Percentiles rank a stretch among this genome's conserved stretches.
These are phyloP conservation scores for Aurinia saxatilis DNA, from an alignment of 345 rosid genomes.

Conservation along the genomic window DNA sequence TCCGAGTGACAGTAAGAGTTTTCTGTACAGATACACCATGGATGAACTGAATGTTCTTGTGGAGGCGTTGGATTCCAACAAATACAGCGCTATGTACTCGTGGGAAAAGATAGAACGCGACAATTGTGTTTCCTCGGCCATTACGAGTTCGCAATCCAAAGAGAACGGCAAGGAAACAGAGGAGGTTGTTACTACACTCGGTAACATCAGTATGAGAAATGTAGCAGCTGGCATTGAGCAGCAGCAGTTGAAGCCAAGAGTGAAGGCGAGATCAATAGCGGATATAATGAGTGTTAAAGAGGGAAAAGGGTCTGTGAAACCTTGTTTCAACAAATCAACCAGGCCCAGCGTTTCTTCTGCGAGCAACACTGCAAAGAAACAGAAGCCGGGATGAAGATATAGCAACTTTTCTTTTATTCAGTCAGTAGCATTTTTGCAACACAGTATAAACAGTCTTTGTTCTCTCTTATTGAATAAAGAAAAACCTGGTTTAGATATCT, in stretches of 20 bases:
- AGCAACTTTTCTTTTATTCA: neutral
- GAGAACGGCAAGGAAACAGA: conserved; percentile 1
- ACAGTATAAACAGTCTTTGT: no score
- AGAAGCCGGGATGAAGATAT: conserved; percentile 2
- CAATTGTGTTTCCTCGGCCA: neutral
- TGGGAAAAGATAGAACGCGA: conserved; percentile 41
- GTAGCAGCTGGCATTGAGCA: conserved; percentile 14
- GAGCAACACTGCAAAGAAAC: conserved; percentile 1
- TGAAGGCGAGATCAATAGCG: conserved; percentile 15
- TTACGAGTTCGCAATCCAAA: conserved; percentile 13
- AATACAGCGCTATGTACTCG: conserved; percentile 30
- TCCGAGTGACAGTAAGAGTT: conserved; percentile 42
- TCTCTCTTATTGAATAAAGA: no score
- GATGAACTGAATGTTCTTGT: conserved; percentile 48
- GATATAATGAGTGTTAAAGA: conserved; percentile 6
- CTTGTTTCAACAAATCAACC: conserved; percentile 3
- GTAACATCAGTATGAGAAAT: conserved; percentile 8
- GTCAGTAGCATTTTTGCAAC: neutral
- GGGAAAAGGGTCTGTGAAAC: neutral
- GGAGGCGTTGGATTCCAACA: conserved; percentile 22
- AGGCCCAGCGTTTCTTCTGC: conserved; percentile 4
- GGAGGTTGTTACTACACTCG: neutral
- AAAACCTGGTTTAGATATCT: no score
- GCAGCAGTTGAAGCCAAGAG: conserved; percentile 32
- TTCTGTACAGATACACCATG: conserved; percentile 42